Conservation (phyloP, 2,329 filamentous ascomycete genomes). For the Aspergillus ochraceoroseus region DNA sequence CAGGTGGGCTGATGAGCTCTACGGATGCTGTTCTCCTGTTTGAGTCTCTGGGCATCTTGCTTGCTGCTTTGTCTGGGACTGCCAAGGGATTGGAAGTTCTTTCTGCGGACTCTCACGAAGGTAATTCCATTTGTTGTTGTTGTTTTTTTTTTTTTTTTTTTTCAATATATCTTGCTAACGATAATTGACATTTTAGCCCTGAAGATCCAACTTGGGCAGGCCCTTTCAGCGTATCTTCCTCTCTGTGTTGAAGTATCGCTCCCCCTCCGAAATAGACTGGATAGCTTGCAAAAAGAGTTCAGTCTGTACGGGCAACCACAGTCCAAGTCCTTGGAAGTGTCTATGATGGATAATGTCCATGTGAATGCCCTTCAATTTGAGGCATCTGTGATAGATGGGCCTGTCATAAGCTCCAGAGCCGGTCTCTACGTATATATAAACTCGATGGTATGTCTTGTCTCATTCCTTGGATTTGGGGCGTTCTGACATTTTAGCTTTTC, state of each 20-base stretch:
- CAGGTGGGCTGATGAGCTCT: conserved; percentile 31
- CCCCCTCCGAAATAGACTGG: conserved; percentile 38
- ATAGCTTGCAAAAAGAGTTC: conserved; percentile 41
- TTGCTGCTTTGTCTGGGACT: conserved; percentile 38
- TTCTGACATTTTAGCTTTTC: conserved; percentile 58
- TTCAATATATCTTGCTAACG: background rate
- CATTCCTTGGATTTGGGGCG: background rate
- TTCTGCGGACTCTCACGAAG: conserved; percentile 33
- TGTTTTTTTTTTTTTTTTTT: background rate
- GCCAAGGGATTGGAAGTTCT: conserved; percentile 36
- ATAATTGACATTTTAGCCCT: conserved; percentile 29
- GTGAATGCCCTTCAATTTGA: conserved; percentile 51
- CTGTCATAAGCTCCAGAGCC: conserved; percentile 68
- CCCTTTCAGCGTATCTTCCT: conserved; percentile 39
- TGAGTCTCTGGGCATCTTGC: conserved; percentile 41
- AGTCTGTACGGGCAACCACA: conserved; percentile 40
- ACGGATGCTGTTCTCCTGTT: conserved; percentile 40
- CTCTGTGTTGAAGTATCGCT: conserved; percentile 40
- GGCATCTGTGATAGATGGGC: conserved; percentile 58
- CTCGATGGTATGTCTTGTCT: conserved; percentile 58
- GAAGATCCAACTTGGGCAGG: conserved; percentile 37
- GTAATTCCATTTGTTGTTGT: conserved; percentile 20
- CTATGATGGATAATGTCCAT: conserved; percentile 41
- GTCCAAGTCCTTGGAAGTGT: conserved; percentile 42
- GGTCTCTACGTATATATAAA: conserved; percentile 83